phyloP scores from a whole-genome alignment of 306 rosid species.

The Geum urbanum region DNA sequence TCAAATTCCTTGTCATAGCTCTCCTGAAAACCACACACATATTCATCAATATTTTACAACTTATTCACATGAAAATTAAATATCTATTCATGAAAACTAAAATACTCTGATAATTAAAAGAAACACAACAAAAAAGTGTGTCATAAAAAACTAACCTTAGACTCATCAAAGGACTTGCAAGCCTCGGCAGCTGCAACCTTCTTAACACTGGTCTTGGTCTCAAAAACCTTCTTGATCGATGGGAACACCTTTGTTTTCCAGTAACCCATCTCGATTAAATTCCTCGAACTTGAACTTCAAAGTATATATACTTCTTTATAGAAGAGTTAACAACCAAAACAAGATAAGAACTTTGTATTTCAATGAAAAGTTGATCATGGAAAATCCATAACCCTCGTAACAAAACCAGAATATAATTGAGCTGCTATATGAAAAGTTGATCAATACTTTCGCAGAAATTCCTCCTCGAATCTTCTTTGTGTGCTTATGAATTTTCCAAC shows the following conservation, averaged over 20 bases:
- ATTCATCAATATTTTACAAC: not conserved
- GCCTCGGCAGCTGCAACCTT: slow-evolving; percentile 63
- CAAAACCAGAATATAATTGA: not conserved
- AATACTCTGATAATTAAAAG: not conserved
- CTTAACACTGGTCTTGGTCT: slow-evolving; percentile 37
- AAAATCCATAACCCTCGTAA: not conserved
- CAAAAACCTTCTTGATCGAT: slow-evolving; percentile 69
- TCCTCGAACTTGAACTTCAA: slow-evolving; percentile 11
- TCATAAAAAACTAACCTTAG: slow-evolving; percentile 37
- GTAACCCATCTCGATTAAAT: slow-evolving; percentile 44
- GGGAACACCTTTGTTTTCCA: slow-evolving; percentile 79
- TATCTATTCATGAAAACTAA: not conserved
- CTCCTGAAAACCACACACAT: not conserved
- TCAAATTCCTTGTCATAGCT: slow-evolving; percentile 44
- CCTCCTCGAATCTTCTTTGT: too few relatives aligned
- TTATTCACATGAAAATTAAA: not conserved
- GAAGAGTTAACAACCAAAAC: not conserved
- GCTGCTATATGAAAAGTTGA: too few relatives aligned
- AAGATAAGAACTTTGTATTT: not conserved
- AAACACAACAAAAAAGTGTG: not conserved
- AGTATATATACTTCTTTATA: not conserved
- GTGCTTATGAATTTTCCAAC: too few relatives aligned
- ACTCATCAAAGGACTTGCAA: slow-evolving; percentile 55
- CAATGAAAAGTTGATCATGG: not conserved
- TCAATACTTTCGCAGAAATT: too few relatives aligned